Evolutionary conservation across 768 basidiomycete species (phyloP).

Genomic region (Strobilomyces dryophilus): DNA sequence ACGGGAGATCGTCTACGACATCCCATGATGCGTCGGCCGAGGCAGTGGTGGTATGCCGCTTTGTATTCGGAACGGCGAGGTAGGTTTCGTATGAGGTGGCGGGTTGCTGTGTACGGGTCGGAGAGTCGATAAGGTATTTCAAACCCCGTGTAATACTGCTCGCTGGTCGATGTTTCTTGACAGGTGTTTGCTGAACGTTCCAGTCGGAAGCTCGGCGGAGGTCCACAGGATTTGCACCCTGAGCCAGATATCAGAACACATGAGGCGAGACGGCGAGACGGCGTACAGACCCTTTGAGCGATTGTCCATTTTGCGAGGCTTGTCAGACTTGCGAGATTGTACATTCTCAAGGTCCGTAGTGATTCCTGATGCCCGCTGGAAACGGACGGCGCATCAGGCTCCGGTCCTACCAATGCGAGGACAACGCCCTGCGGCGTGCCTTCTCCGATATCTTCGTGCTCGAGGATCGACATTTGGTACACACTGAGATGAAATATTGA

Average conservation of each 20-base stretch:
- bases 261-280: neutral
- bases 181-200: constrained; percentile 45
- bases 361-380: constrained; percentile 50
- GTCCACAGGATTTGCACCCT: constrained; percentile 63
- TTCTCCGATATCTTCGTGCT: constrained; percentile 55
- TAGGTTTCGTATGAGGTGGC: constrained; percentile 27
- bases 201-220: constrained; percentile 48
- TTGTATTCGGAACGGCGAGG: constrained; percentile 27
- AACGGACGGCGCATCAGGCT: constrained; percentile 40
- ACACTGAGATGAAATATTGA: constrained; percentile 43
- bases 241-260: constrained; percentile 5
- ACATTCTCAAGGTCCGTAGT: constrained; percentile 67
- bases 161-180: constrained; percentile 47
- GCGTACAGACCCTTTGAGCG: constrained; percentile 52
- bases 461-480: constrained; percentile 72
- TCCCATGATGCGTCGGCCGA: constrained; percentile 63
- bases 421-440: constrained; percentile 68
- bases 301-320: constrained; percentile 74
- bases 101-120: constrained; percentile 27
- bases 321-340: constrained; percentile 70
- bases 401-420: constrained; percentile 68
- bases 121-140: constrained; percentile 49
- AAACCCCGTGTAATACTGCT: constrained; percentile 60
- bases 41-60: constrained; percentile 24
- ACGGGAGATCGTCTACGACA: constrained; percentile 63